These are phyloP conservation scores for Tilletiopsis washingtonensis DNA, from an alignment of 1,284 basidiomycete species.

Conservation along the genomic window DNA sequence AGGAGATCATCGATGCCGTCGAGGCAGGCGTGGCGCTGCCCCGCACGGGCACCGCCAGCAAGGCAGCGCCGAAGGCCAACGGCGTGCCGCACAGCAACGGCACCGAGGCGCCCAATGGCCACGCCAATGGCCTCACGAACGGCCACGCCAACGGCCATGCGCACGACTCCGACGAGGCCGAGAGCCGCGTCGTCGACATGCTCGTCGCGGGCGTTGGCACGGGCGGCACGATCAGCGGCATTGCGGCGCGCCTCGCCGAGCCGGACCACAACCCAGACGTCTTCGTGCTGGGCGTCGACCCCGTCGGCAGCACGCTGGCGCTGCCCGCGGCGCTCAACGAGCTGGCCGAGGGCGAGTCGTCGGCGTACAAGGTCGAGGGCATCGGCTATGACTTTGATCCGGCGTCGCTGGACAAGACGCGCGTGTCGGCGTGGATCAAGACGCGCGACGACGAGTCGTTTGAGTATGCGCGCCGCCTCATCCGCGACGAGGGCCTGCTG, in stretches of 20 bases:
- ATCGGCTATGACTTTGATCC: slow-evolving; percentile 59
- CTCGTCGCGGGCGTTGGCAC: slow-evolving; percentile 87
- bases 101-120: background rate
- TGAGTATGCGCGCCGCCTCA: slow-evolving; percentile 65
- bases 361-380: slow-evolving; percentile 76
- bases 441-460: slow-evolving; percentile 74
- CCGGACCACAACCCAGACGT: slow-evolving; percentile 33
- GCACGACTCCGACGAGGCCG: slow-evolving; percentile 10
- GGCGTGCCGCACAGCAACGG: slow-evolving; percentile 5
- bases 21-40: slow-evolving; percentile 46
- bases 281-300: slow-evolving; percentile 76
- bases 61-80: slow-evolving; percentile 48
- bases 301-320: slow-evolving; percentile 84
- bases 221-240: slow-evolving; percentile 83
- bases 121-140: slow-evolving; percentile 10
- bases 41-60: slow-evolving; percentile 13
- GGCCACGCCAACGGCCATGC: background rate
- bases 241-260: slow-evolving; percentile 65
- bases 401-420: slow-evolving; percentile 30
- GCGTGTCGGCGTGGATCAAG: slow-evolving; percentile 65
- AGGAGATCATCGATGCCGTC: slow-evolving; percentile 63
- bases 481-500: slow-evolving; percentile 77
- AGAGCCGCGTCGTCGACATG: slow-evolving; percentile 58
- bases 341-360: slow-evolving; percentile 53
- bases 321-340: slow-evolving; percentile 61